These are phyloP conservation scores for Wickerhamomyces sp. DNA, from an alignment of 1,139 yeast genomes.

Conservation along the genomic window DNA sequence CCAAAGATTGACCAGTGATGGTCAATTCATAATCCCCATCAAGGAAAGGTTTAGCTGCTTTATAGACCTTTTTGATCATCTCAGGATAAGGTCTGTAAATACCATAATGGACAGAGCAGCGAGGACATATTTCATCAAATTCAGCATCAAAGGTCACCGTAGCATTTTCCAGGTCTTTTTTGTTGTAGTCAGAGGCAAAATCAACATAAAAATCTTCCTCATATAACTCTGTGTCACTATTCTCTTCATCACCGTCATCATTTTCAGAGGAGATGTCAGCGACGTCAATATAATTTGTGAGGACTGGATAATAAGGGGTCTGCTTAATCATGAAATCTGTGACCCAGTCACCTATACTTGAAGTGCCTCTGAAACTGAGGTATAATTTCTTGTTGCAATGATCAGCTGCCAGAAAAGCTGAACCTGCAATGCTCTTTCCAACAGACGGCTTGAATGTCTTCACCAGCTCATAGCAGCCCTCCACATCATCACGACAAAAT, in stretches of 20 bases:
- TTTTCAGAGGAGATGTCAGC: slow-evolving; percentile 2
- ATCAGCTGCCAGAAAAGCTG: slow-evolving; percentile 39
- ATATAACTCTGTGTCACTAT: slow-evolving; percentile 30
- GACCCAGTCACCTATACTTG: slow-evolving; percentile 51
- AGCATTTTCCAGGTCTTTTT: too few relatives aligned
- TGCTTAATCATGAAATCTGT: slow-evolving; percentile 38
- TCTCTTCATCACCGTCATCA: not conserved
- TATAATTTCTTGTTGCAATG: slow-evolving; percentile 30
- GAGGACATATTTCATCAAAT: too few relatives aligned
- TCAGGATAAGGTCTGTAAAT: slow-evolving; percentile 37
- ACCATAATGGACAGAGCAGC: slow-evolving; percentile 59
- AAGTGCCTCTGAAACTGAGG: slow-evolving; percentile 52
- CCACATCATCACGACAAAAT: slow-evolving; percentile 5
- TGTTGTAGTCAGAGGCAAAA: too few relatives aligned
- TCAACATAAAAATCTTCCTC: too few relatives aligned
- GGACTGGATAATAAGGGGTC: slow-evolving; percentile 13
- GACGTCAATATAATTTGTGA: slow-evolving; percentile 5
- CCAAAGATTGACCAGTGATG: slow-evolving; percentile 67
- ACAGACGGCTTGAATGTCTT: slow-evolving; percentile 2
- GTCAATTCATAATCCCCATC: slow-evolving; percentile 40
- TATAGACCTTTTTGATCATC: slow-evolving; percentile 33
- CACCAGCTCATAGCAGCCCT: slow-evolving; percentile 1
- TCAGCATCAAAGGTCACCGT: too few relatives aligned
- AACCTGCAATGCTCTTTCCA: slow-evolving; percentile 40
- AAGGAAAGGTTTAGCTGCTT: slow-evolving; percentile 30